These are phyloP conservation scores for Jackrogersella multiformis DNA, from an alignment of 495 filamentous ascomycete species.

Conservation along the genomic window DNA sequence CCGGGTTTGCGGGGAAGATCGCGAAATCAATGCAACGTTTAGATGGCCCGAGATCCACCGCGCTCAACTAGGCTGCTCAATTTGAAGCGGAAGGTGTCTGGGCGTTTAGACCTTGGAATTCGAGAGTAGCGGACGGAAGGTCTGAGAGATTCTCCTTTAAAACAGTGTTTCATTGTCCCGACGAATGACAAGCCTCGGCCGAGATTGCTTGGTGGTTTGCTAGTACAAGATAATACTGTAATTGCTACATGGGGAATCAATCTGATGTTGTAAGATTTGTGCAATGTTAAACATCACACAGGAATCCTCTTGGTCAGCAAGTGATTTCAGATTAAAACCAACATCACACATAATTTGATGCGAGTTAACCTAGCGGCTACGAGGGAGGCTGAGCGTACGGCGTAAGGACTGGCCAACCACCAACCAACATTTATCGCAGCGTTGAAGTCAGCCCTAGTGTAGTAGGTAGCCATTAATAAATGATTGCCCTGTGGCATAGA, in stretches of 20 bases:
- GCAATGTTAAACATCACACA: conserved; percentile 17
- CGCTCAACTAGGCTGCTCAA: conserved; percentile 18
- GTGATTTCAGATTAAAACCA: conserved; percentile 23
- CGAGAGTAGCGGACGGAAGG: conserved; percentile 22
- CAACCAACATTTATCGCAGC: neutral
- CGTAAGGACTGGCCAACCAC: conserved; percentile 18
- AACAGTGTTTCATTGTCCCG: conserved; percentile 31
- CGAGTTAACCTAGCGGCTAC: conserved; percentile 20
- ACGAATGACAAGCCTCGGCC: neutral
- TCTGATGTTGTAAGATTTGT: neutral
- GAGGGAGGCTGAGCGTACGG: conserved; percentile 28
- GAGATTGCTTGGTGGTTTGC: conserved; percentile 1
- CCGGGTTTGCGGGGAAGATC: conserved; percentile 41
- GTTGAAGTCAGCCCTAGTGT: conserved; percentile 37
- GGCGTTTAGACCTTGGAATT: conserved; percentile 12
- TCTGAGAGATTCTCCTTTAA: conserved; percentile 11
- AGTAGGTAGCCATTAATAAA: conserved; percentile 22
- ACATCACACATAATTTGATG: conserved; percentile 27
- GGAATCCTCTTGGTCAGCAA: conserved; percentile 1
- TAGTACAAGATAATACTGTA: neutral
- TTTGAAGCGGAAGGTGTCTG: conserved; percentile 43
- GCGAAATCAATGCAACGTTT: conserved; percentile 31
- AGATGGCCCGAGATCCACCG: conserved; percentile 28
- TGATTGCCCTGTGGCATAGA: conserved; percentile 4
- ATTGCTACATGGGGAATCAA: neutral